These are phyloP conservation scores for Phylloporus sp. DNA, from an alignment of 1,284 basidiomycete species.

Conservation along the genomic window DNA sequence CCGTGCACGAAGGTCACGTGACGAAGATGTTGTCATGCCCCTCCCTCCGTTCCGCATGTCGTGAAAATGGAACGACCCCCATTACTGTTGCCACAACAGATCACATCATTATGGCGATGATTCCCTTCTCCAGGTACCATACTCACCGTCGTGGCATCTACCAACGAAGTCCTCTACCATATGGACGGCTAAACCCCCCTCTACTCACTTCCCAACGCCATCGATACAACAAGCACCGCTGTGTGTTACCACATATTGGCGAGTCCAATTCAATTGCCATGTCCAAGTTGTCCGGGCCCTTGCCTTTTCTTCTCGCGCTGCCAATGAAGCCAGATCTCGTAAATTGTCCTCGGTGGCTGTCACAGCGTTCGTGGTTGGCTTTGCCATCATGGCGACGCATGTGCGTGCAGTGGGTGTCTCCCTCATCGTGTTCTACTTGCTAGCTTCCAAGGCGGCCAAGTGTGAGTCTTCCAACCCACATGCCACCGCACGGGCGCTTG, in stretches of 20 bases:
- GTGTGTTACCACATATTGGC: conserved; percentile 68
- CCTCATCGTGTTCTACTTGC: conserved; percentile 82
- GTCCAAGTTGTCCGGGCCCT: too few relatives aligned
- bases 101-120: conserved; percentile 46
- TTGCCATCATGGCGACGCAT: conserved; percentile 51
- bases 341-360: too few relatives aligned
- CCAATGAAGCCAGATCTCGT: too few relatives aligned
- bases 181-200: too few relatives aligned
- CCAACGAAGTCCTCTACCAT: too few relatives aligned
- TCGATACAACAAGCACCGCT: conserved; percentile 62
- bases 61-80: conserved; percentile 38
- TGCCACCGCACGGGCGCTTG: not conserved
- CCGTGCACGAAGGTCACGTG: too few relatives aligned
- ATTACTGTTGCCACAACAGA: conserved; percentile 35
- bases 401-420: conserved; percentile 71
- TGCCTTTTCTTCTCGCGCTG: too few relatives aligned
- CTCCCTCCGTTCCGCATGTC: conserved; percentile 37
- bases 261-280: too few relatives aligned
- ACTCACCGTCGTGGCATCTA: too few relatives aligned
- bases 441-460: conserved; percentile 88
- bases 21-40: too few relatives aligned
- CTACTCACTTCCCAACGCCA: conserved; percentile 43
- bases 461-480: conserved; percentile 42
- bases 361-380: too few relatives aligned
- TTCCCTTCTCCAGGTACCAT: too few relatives aligned